Percentiles rank a stretch among this genome's conserved stretches.
phyloP scores from a whole-genome alignment of 352 stramenopile genomes.

The Phytophthora multivora region DNA sequence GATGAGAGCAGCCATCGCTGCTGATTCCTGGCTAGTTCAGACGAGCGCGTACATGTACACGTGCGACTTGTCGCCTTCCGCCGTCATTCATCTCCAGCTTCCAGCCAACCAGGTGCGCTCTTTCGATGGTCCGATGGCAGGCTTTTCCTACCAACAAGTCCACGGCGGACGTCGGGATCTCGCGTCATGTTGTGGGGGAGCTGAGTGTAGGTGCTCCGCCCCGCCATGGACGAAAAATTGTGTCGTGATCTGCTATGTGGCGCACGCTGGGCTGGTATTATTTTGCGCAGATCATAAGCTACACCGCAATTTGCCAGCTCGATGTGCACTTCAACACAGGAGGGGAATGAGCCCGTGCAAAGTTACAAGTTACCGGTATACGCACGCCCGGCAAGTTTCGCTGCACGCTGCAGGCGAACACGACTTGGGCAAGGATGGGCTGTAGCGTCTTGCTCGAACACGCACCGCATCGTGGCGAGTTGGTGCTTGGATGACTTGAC shows the following conservation, averaged over 20 bases:
- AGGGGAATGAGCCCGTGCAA: slow-evolving; percentile 5
- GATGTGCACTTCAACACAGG: slow-evolving; percentile 32
- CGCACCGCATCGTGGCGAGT: slow-evolving; percentile 6
- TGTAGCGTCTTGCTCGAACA: slow-evolving; percentile 30
- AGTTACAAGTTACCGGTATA: no score
- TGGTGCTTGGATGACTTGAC: slow-evolving; percentile 21
- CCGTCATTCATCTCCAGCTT: slow-evolving; percentile 28
- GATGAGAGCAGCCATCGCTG: slow-evolving; percentile 44
- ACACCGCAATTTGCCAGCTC: slow-evolving; percentile 3
- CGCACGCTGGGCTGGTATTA: slow-evolving; percentile 17
- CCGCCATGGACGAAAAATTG: slow-evolving; percentile 25
- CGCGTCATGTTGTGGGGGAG: slow-evolving; percentile 25
- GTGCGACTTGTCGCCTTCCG: slow-evolving; percentile 17
- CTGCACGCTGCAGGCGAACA: slow-evolving; percentile 26
- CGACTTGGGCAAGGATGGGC: slow-evolving; percentile 24
- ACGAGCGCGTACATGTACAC: slow-evolving; percentile 3
- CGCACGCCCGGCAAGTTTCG: slow-evolving; percentile 24
- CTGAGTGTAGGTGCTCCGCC: slow-evolving; percentile 13
- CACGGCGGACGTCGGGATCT: slow-evolving; percentile 16
- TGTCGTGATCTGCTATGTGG: slow-evolving; percentile 30
- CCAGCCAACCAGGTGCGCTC: slow-evolving; percentile 22
- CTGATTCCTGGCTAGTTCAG: slow-evolving; percentile 37
- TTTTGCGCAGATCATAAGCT: slow-evolving; percentile 35
- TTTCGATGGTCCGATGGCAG: slow-evolving; percentile 23
- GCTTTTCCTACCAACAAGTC: slow-evolving; percentile 18